These are phyloP conservation scores for Rhizophora mangle DNA, from an alignment of 345 rosid genomes.

Conservation along the genomic window DNA sequence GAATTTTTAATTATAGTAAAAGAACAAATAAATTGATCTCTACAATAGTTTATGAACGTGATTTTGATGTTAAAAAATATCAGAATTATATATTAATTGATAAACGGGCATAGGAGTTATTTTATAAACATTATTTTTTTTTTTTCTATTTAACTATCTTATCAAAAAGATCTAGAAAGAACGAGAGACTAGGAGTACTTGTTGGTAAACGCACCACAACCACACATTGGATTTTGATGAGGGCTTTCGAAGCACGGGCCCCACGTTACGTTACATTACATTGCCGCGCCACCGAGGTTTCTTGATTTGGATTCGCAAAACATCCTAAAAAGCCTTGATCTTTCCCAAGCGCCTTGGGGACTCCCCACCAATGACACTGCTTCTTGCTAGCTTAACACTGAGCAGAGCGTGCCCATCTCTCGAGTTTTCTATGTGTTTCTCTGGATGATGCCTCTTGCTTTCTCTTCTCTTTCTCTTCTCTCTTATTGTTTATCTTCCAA, in stretches of 20 bases:
- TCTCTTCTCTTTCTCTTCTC: too few relatives aligned
- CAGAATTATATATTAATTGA: too few relatives aligned
- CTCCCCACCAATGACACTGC: conserved; percentile 27
- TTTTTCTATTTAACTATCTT: too few relatives aligned
- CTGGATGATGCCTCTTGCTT: background rate
- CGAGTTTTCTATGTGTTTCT: background rate
- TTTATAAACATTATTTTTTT: too few relatives aligned
- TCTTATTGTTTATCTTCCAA: too few relatives aligned
- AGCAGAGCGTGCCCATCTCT: background rate
- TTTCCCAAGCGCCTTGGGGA: background rate
- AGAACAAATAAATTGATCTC: too few relatives aligned
- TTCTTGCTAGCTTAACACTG: too few relatives aligned
- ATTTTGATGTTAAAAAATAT: too few relatives aligned
- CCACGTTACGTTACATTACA: conserved; percentile 15
- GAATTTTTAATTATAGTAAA: too few relatives aligned
- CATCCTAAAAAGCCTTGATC: conserved; percentile 27
- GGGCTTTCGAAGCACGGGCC: background rate
- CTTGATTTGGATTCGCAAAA: conserved; percentile 19
- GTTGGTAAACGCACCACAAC: background rate
- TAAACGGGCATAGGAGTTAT: too few relatives aligned
- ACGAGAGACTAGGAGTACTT: background rate
- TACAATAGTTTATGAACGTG: too few relatives aligned
- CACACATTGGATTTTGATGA: conserved; percentile 9
- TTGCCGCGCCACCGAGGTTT: conserved; percentile 13
- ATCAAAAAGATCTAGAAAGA: background rate